Evolutionary conservation across 805 yeast species (phyloP).

Genomic region (Candida wancherniae): DNA sequence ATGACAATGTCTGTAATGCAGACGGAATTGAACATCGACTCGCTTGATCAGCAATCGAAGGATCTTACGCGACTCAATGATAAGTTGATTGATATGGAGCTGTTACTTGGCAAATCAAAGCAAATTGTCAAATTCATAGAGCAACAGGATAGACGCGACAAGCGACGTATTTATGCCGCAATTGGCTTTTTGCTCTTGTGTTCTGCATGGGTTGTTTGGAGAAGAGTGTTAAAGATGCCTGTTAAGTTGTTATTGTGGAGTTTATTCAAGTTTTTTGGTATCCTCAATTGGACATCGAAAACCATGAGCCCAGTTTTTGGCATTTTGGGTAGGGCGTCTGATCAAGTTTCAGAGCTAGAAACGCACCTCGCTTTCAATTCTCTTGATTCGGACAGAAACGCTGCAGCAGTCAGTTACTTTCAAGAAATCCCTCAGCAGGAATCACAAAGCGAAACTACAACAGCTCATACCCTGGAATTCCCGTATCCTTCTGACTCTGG

Average conservation of each 20-base stretch:
- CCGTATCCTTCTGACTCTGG: too few species aligned
- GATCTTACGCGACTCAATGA: slow-evolving; percentile 38
- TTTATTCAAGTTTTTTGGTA: slow-evolving; percentile 31
- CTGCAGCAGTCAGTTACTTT: too few species aligned
- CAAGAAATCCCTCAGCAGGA: too few species aligned
- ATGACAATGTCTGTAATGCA: slow-evolving; percentile 47
- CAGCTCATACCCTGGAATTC: too few species aligned
- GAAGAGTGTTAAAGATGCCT: slow-evolving; percentile 44
- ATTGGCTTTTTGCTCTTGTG: slow-evolving; percentile 42
- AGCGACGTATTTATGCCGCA: slow-evolving; percentile 44
- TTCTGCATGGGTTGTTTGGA: slow-evolving; percentile 47
- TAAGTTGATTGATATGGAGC: slow-evolving; percentile 37
- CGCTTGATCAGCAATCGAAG: slow-evolving; percentile 43
- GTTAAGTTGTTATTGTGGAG: slow-evolving; percentile 44
- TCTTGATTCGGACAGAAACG: too few species aligned
- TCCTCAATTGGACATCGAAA: slow-evolving; percentile 10
- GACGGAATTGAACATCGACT: slow-evolving; percentile 46
- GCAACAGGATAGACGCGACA: slow-evolving; percentile 46
- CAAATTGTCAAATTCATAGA: slow-evolving; percentile 48
- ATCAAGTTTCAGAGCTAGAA: too few species aligned
- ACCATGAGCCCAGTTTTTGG: too few species aligned
- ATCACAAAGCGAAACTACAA: too few species aligned
- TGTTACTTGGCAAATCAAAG: slow-evolving; percentile 38
- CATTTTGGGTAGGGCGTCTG: too few species aligned
- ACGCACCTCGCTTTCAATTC: too few species aligned